These are phyloP conservation scores for Calonectria montana DNA, from an alignment of 2,329 filamentous ascomycete genomes.

Conservation along the genomic window DNA sequence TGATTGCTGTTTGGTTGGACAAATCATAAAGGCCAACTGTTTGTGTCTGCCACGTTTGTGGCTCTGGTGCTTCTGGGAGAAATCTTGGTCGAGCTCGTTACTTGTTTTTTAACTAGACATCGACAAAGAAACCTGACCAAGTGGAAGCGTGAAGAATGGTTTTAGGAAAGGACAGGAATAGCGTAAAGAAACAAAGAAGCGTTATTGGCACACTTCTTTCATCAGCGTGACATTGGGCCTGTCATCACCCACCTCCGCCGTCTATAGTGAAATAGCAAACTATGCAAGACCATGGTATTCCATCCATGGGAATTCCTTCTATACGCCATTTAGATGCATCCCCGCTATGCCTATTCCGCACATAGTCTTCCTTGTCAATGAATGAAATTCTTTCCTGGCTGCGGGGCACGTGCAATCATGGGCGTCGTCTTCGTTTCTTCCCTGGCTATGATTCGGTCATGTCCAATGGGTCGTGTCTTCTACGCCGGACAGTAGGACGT, in stretches of 20 bases:
- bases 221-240: conserved; percentile 22
- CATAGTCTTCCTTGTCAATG: conserved; percentile 15
- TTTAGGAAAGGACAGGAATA: neutral
- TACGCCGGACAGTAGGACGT: conserved; percentile 86
- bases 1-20: no score
- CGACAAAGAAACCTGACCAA: neutral
- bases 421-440: conserved; percentile 30
- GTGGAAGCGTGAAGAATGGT: neutral
- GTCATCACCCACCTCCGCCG: conserved; percentile 20
- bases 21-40: no score
- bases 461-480: conserved; percentile 57
- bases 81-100: no score
- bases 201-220: conserved; percentile 27
- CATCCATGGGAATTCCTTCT: conserved; percentile 31
- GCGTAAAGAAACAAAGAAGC: conserved; percentile 18
- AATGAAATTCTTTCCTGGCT: conserved; percentile 17
- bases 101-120: no score
- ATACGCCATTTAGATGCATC: conserved; percentile 43
- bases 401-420: conserved; percentile 39
- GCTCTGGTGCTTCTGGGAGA: no score
- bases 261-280: conserved; percentile 37
- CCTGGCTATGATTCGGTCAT: conserved; percentile 16
- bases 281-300: conserved; percentile 40
- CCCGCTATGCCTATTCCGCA: conserved; percentile 19
- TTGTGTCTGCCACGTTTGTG: no score